Base-by-base conservation (phyloP, 352 stramenopile species). In the Globisporangium irregulare region DNA sequence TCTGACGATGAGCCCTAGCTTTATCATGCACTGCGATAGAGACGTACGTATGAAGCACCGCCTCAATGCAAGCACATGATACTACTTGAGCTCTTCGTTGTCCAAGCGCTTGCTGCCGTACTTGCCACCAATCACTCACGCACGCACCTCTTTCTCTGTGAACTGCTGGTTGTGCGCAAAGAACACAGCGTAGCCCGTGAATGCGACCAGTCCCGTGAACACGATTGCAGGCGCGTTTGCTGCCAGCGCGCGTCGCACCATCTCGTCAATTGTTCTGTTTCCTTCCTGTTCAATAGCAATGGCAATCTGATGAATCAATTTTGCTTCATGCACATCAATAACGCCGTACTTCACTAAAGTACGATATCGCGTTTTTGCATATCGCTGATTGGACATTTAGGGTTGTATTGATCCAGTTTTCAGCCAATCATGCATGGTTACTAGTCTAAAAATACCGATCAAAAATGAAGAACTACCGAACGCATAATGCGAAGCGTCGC, bases 91-190 rank as follows among this genome's bases (percentile, higher is more conserved):
- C 38, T 43, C 12, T 46, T 46, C 25, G 53, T 20, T 9, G 20
- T 34, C n/a, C 32, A 48, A 48, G 15, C 41, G 15, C 4, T 5
- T 20, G 34, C 8, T 48, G 15, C 15, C 5, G 41, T 48, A 5
- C 41, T 48, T 48, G 15, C 15, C 15, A 15, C 14, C 54, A 48
- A 27, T 59, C 29, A 36, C 22, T 41, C 12, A 8, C 59, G 43
- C 48, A 66, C 73, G 29, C 32, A 94, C 84, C 81, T 92, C 73
- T 66, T 92, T 94, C 61, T 92, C 84, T 7, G 69, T 71, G 43
- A 74, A 70, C 59, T 94, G 86, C 77, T 94, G 86, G 69, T 91
- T 62, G 73, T 94, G 86, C n/a, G 86, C 86, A 50, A 89, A 94
- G 64, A 84, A 94, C 34, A 94, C 76, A 25, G 82, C 75, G 73